A percentile compares a stretch with the other conserved stretches of the same genome.
Evolutionary conservation across 2,329 filamentous ascomycete species (phyloP).

Genomic region (Tolypocladium ophioglossoides): DNA sequence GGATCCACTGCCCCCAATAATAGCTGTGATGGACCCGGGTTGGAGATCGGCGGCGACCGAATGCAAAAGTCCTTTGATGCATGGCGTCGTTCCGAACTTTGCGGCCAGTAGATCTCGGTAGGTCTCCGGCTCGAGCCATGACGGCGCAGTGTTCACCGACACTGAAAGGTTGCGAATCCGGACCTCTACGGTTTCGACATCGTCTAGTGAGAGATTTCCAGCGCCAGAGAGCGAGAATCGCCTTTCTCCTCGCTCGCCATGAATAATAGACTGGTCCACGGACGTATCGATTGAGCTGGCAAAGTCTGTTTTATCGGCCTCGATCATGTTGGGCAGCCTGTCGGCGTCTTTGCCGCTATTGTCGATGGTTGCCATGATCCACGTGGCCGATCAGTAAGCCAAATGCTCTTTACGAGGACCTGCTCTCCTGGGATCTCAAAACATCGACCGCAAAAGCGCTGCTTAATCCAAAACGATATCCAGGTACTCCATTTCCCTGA

Average conservation of each 20-base stretch:
- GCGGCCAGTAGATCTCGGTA: constrained; percentile 29
- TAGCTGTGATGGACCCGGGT: constrained; percentile 60
- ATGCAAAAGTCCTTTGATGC: constrained; percentile 45
- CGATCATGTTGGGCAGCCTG: not conserved
- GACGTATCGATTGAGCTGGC: constrained; percentile 21
- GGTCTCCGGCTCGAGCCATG: constrained; percentile 36
- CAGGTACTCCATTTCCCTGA: not conserved
- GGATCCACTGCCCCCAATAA: constrained; percentile 63
- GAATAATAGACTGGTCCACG: constrained; percentile 10
- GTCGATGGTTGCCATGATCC: not conserved
- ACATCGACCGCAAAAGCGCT: not conserved
- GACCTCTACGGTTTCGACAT: constrained; percentile 45
- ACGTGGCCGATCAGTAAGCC: not conserved
- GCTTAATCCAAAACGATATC: not conserved
- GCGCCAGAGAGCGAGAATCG: constrained; percentile 21
- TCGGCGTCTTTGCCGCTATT: not conserved
- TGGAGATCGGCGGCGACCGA: constrained; percentile 53
- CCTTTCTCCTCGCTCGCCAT: constrained; percentile 2
- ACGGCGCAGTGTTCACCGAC: constrained; percentile 47
- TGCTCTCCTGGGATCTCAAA: not conserved
- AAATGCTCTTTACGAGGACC: not conserved
- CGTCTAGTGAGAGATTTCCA: constrained; percentile 31
- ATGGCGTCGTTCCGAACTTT: constrained; percentile 24
- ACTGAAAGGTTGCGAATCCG: constrained; percentile 43
- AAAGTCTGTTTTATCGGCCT: constrained; percentile 18